These are phyloP conservation scores for Metschnikowia chrysomelidarum DNA, from an alignment of 805 yeast genomes.

Conservation along the genomic window DNA sequence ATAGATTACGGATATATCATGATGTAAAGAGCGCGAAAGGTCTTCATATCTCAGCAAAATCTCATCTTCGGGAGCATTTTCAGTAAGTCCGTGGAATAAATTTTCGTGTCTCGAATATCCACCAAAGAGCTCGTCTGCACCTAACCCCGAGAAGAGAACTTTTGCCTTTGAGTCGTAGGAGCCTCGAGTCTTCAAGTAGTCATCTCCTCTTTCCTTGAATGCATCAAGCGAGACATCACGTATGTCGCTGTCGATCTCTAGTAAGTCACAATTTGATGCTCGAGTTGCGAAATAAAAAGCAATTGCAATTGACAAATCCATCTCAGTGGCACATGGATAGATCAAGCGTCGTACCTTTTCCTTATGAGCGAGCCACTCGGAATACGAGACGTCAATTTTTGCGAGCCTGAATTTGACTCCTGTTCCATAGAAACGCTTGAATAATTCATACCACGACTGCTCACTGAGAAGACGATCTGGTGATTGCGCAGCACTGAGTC, in stretches of 20 bases:
- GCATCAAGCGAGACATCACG: conserved; percentile 18
- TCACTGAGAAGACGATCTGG: conserved; percentile 83
- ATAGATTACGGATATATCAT: conserved; percentile 73
- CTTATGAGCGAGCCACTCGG: conserved; percentile 53
- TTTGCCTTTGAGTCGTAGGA: conserved; percentile 53
- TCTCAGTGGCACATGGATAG: conserved; percentile 83
- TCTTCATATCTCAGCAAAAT: conserved; percentile 29
- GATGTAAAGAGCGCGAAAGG: conserved; percentile 57
- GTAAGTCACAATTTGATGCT: conserved; percentile 23
- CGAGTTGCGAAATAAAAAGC: conserved; percentile 91
- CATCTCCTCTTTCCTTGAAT: conserved; percentile 1
- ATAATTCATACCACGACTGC: conserved; percentile 56
- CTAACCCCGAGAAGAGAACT: conserved; percentile 86
- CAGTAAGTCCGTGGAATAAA: conserved; percentile 34
- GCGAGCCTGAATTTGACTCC: conserved; percentile 47
- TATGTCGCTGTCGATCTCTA: conserved; percentile 1
- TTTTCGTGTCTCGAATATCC: conserved; percentile 87
- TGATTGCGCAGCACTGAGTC: conserved; percentile 55
- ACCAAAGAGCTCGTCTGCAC: conserved; percentile 96
- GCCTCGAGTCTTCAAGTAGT: not conserved
- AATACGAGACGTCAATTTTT: conserved; percentile 73
- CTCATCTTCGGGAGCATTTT: conserved; percentile 17
- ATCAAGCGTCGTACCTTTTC: conserved; percentile 61
- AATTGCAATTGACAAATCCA: conserved; percentile 93
- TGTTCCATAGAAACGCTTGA: conserved; percentile 36